Evolutionary conservation across 495 filamentous ascomycete species (phyloP).

Genomic region (Penicillium parvum): DNA sequence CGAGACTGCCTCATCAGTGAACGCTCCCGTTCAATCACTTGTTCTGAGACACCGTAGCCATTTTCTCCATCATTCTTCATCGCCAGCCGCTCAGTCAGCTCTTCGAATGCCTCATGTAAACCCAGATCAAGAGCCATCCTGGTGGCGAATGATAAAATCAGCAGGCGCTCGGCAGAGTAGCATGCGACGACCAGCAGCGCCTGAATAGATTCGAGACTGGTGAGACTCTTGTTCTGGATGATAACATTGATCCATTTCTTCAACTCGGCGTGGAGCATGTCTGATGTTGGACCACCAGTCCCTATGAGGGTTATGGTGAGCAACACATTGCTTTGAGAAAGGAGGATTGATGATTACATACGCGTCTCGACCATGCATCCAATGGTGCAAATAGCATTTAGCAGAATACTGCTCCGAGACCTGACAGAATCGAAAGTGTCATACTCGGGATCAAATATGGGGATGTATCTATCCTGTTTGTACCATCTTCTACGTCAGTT

Average conservation of each 20-base stretch:
- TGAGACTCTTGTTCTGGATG: slow-evolving; percentile 34
- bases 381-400: slow-evolving; percentile 47
- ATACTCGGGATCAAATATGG: slow-evolving; percentile 39
- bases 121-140: slow-evolving; percentile 44
- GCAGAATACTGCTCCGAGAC: slow-evolving; percentile 37
- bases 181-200: slow-evolving; percentile 45
- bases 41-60: slow-evolving; percentile 6
- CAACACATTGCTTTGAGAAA: neutral
- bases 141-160: slow-evolving; percentile 44
- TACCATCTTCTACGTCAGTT: neutral
- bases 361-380: slow-evolving; percentile 42
- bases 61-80: slow-evolving; percentile 23
- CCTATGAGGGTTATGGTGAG: slow-evolving; percentile 15
- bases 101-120: slow-evolving; percentile 39
- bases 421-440: slow-evolving; percentile 42
- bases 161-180: slow-evolving; percentile 45
- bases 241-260: slow-evolving; percentile 45
- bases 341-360: neutral
- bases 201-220: slow-evolving; percentile 44
- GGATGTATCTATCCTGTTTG: slow-evolving; percentile 40
- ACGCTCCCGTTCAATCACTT: slow-evolving; percentile 25
- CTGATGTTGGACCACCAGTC: slow-evolving; percentile 31
- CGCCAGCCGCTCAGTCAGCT: slow-evolving; percentile 30
- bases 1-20: slow-evolving; percentile 36
- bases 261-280: slow-evolving; percentile 36